These are phyloP conservation scores for Alectoria sarmentosa DNA, from an alignment of 495 filamentous ascomycete species.

Conservation along the genomic window DNA sequence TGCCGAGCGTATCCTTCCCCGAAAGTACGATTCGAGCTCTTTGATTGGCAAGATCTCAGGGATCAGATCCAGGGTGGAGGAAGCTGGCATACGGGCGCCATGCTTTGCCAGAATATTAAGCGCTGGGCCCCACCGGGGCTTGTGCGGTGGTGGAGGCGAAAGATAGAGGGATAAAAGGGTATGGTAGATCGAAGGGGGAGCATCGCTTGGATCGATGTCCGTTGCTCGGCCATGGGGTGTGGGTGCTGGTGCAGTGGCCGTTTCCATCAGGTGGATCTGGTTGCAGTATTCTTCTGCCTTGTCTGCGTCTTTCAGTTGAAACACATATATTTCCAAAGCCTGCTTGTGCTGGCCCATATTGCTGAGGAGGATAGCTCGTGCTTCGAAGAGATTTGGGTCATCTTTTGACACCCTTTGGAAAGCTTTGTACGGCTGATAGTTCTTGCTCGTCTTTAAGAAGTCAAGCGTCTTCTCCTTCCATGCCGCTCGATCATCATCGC, in stretches of 20 bases:
- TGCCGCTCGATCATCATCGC: conserved; percentile 45
- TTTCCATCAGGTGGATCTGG: conserved; percentile 59
- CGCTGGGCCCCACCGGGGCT: conserved; percentile 68
- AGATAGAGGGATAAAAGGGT: conserved; percentile 88
- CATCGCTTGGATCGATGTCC: conserved; percentile 47
- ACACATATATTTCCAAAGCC: conserved; percentile 92
- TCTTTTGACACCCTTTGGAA: conserved; percentile 70
- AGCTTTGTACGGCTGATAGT: conserved; percentile 73
- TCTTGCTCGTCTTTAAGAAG: conserved; percentile 67
- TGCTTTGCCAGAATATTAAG: conserved; percentile 84
- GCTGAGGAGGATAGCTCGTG: conserved; percentile 83
- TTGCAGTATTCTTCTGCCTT: conserved; percentile 98
- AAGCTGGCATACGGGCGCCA: conserved; percentile 82
- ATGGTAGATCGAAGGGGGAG: conserved; percentile 73
- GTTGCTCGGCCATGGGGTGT: conserved; percentile 33
- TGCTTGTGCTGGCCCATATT: conserved; percentile 95
- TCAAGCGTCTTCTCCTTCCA: conserved; percentile 59
- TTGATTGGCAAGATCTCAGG: conserved; percentile 68
- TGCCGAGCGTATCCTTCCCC: conserved; percentile 79
- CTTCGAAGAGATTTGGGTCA: conserved; percentile 81
- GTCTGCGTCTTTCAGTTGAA: conserved; percentile 74
- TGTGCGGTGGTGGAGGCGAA: conserved; percentile 66
- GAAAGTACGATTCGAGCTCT: conserved; percentile 86
- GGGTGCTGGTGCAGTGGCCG: conserved; percentile 33
- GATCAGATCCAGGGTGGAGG: conserved; percentile 77